Evolutionary conservation across 2,329 filamentous ascomycete species (phyloP).

Genomic region (Simplicillium aogashimaense): DNA sequence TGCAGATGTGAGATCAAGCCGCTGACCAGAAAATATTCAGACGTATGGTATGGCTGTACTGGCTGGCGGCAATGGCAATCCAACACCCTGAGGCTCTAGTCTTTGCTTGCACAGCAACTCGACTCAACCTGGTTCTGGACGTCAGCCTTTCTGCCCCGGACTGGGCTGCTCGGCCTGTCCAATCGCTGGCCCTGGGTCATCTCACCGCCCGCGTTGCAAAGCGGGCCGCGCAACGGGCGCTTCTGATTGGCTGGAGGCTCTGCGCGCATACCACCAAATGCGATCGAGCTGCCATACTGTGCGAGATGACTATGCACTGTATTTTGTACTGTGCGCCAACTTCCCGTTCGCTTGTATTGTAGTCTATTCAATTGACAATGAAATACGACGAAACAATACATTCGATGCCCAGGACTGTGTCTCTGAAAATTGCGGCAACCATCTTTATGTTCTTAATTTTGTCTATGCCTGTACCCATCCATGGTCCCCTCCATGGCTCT

Average conservation of each 20-base stretch:
- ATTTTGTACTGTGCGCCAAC: background rate
- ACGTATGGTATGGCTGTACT: no score
- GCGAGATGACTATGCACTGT: background rate
- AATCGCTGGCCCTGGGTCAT: conserved; percentile 1
- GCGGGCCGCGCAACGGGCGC: background rate
- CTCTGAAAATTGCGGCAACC: no score
- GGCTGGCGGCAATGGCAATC: no score
- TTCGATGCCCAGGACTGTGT: no score
- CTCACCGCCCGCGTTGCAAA: conserved; percentile 7
- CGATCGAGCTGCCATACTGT: background rate
- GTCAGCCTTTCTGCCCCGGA: conserved; percentile 7
- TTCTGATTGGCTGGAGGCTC: conserved; percentile 6
- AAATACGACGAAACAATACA: background rate
- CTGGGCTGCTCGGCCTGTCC: background rate
- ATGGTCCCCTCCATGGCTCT: no score
- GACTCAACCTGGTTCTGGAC: no score
- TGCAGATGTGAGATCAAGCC: no score
- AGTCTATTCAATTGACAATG: background rate
- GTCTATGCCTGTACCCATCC: no score
- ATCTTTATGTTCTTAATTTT: no score
- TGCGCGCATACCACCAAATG: background rate
- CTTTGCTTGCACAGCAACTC: no score
- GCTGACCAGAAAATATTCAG: no score
- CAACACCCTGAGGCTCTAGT: no score
- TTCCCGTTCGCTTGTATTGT: background rate